Evolutionary conservation across 176 grass and related monocot species (phyloP), one percentile per base, ranked within the genome.

Genomic region (Dactylis glomerata): DNA sequence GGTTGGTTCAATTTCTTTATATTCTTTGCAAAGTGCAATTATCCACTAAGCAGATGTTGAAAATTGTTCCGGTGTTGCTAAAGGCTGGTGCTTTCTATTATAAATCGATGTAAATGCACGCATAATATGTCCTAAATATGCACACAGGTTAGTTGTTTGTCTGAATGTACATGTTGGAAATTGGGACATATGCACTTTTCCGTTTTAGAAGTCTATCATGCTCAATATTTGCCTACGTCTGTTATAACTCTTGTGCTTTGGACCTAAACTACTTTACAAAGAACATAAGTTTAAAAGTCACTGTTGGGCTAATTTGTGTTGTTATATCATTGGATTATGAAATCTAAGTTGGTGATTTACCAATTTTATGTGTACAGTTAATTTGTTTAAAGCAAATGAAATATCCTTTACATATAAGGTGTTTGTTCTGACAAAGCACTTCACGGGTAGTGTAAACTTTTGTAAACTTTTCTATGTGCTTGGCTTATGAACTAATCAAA

Each of bases 191-290:
- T 66, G 28, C 10, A 30, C 30, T 65, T 80, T 33, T 50, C 2
- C 74, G 24, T 64, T 79, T 20, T 40, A 3, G 84, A 73, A 88
- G 44, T 27, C 15, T 64, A 26, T 9, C 68, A 71, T 54, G 32
- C 13, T 24, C 41, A 78, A 42, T 78, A 30, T 63, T 41, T 49
- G 28, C 15, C 30, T 57, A 3, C 28, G 77, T 49, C 16, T 37
- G 11, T 49, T 32, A 24, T 72, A 52, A 44, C 27, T 32, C 6
- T 42, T 42, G 41, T 10, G 8, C 37, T 38, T 64, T 72, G 24
- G 26, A 73, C 15, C 28, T 54, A 15, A 79, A 65, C 14, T 65
- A 65, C 19, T 84, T 79, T 73, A 49, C 42, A 83, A 79, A 19
- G 5, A 40, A 54, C 40, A 33, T 26, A 52, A 15, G 26, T 64